phyloP scores from a whole-genome alignment of 2,329 filamentous ascomycete genomes.

The Neophaeococcomyces mojaviensis region DNA sequence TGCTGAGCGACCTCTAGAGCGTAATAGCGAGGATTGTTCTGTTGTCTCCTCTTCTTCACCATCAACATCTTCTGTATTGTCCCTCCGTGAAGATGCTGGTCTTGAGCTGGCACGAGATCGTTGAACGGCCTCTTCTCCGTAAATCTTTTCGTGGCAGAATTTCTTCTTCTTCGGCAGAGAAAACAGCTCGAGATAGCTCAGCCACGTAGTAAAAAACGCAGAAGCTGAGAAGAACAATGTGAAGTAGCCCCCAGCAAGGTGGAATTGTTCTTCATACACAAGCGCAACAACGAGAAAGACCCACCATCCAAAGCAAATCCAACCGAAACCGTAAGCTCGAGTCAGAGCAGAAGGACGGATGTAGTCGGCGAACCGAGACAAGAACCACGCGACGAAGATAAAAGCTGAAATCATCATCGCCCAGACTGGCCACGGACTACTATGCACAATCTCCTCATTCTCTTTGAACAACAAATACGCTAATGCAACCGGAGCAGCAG shows the following conservation, averaged over 20 bases:
- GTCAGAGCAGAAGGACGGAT: slow-evolving; percentile 80
- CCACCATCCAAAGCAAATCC: slow-evolving; percentile 76
- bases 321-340: slow-evolving; percentile 70
- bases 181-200: slow-evolving; percentile 75
- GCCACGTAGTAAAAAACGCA: slow-evolving; percentile 64
- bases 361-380: slow-evolving; percentile 69
- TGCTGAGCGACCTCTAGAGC: slow-evolving; percentile 13
- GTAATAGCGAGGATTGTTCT: slow-evolving; percentile 18
- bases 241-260: slow-evolving; percentile 70
- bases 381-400: slow-evolving; percentile 73
- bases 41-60: slow-evolving; percentile 25
- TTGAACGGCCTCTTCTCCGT: slow-evolving; percentile 14
- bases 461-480: slow-evolving; percentile 71
- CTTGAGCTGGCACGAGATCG: slow-evolving; percentile 14
- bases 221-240: slow-evolving; percentile 72
- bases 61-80: slow-evolving; percentile 27
- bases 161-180: slow-evolving; percentile 63
- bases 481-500: slow-evolving; percentile 60
- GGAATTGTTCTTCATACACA: slow-evolving; percentile 66
- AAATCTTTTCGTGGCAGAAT: slow-evolving; percentile 55
- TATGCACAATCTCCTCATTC: slow-evolving; percentile 88
- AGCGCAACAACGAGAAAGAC: slow-evolving; percentile 62
- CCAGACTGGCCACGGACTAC: slow-evolving; percentile 81
- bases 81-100: background rate
- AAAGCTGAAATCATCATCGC: slow-evolving; percentile 77